Conservation (phyloP, 139 green algal genomes). For the Spirogloea muscicola region DNA sequence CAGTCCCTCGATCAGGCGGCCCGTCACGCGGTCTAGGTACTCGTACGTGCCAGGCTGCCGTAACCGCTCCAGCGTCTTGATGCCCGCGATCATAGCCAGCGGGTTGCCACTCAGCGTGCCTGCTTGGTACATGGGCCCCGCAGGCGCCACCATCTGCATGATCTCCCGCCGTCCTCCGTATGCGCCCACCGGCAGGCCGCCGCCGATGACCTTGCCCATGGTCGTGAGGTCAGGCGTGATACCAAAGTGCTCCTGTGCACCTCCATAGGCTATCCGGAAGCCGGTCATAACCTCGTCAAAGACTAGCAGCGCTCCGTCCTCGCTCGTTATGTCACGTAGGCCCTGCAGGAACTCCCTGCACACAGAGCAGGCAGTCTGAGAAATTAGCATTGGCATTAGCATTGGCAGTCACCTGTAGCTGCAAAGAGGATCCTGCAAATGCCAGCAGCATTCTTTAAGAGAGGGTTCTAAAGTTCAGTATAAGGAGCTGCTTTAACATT, state of each 20-base stretch:
- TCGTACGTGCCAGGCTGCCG: constrained; percentile 85
- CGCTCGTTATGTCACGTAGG: constrained; percentile 75
- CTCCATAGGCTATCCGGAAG: constrained; percentile 57
- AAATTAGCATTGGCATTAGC: too few species aligned
- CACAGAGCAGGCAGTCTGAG: background rate
- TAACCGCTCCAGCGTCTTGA: constrained; percentile 98
- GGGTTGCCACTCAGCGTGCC: constrained; percentile 96
- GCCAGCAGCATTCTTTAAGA: too few species aligned
- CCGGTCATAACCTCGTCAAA: constrained; percentile 91
- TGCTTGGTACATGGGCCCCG: constrained; percentile 96
- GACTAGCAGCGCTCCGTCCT: constrained; percentile 88
- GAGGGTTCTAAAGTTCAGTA: too few species aligned
- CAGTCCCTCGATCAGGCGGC: constrained; percentile 82
- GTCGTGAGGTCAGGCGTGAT: constrained; percentile 97
- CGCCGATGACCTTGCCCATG: constrained; percentile 99
- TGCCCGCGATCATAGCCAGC: constrained; percentile 94
- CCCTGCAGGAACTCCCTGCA: constrained; percentile 69
- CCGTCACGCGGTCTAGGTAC: constrained; percentile 74
- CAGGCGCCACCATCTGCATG: constrained; percentile 96
- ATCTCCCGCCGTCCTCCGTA: constrained; percentile 94
- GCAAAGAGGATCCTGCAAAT: too few species aligned
- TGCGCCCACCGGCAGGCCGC: constrained; percentile 92
- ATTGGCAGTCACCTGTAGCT: too few species aligned
- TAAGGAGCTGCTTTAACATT: too few species aligned
- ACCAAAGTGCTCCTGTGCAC: constrained; percentile 82